These are phyloP conservation scores for Claviceps lovelessii DNA, from an alignment of 2,329 filamentous ascomycete genomes.

Conservation along the genomic window DNA sequence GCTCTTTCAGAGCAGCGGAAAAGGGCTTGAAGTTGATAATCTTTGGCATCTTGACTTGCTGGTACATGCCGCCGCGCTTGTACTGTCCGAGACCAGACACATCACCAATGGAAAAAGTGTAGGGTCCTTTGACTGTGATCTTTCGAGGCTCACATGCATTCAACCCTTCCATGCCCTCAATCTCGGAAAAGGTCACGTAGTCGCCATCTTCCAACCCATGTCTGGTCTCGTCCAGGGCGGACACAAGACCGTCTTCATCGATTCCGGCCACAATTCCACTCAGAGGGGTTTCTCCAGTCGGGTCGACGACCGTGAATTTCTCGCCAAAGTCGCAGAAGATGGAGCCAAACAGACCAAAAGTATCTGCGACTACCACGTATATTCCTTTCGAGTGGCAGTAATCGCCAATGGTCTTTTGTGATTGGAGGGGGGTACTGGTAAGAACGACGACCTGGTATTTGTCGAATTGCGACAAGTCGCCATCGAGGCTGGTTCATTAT, in stretches of 20 bases:
- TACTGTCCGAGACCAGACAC: conserved; percentile 79
- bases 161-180: conserved; percentile 80
- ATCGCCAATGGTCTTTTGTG: conserved; percentile 73
- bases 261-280: conserved; percentile 84
- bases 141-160: conserved; percentile 78
- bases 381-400: conserved; percentile 93
- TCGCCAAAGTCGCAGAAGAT: conserved; percentile 97
- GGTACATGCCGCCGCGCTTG: conserved; percentile 74
- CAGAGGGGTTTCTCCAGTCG: conserved; percentile 76
- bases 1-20: conserved; percentile 63
- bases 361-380: conserved; percentile 75
- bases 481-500: conserved; percentile 44
- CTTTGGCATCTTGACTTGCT: conserved; percentile 98
- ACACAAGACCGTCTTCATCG: conserved; percentile 79
- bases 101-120: conserved; percentile 94
- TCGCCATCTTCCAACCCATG: conserved; percentile 95
- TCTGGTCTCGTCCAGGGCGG: conserved; percentile 82
- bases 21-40: conserved; percentile 78
- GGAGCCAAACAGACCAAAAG: conserved; percentile 83
- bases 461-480: conserved; percentile 69
- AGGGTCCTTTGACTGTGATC: conserved; percentile 86
- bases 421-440: conserved; percentile 65
- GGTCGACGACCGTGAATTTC: conserved; percentile 79
- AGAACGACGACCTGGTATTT: conserved; percentile 87
- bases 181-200: conserved; percentile 84